Conservation (phyloP, 2,329 filamentous ascomycete genomes). For the Gaeumannomyces tritici region DNA sequence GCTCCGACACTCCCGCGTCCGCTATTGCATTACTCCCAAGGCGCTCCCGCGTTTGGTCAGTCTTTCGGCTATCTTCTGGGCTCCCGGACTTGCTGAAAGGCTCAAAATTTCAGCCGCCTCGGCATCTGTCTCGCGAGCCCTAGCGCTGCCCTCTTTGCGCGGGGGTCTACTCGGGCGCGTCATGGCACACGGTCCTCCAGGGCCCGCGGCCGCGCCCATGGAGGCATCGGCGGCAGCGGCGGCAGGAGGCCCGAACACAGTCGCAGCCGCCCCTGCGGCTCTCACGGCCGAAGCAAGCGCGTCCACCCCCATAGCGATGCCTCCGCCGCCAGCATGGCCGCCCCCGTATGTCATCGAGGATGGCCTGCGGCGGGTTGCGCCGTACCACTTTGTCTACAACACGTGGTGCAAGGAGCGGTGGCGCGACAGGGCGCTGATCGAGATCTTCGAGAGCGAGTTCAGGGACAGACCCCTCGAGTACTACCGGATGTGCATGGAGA, state of each 20-base stretch:
- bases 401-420: conserved; percentile 92
- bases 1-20: no score
- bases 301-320: not conserved
- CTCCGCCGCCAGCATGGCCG: conserved; percentile 31
- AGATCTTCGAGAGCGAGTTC: conserved; percentile 88
- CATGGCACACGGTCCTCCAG: conserved; percentile 11
- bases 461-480: conserved; percentile 79
- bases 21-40: not conserved
- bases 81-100: not conserved
- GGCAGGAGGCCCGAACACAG: not conserved
- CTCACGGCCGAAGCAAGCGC: not conserved
- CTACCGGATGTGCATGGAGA: conserved; percentile 76
- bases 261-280: no score
- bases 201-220: not conserved
- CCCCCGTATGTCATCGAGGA: conserved; percentile 75
- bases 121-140: not conserved
- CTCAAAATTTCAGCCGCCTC: not conserved
- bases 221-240: not conserved
- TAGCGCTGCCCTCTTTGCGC: conserved; percentile 1
- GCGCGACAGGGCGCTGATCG: conserved; percentile 70
- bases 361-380: conserved; percentile 71
- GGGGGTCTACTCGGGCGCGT: conserved; percentile 6
- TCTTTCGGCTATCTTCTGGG: not conserved
- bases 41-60: not conserved
- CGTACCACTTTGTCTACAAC: conserved; percentile 92